phyloP scores from a whole-genome alignment of 208 protist genomes.

The Acanthamoeba quina region DNA sequence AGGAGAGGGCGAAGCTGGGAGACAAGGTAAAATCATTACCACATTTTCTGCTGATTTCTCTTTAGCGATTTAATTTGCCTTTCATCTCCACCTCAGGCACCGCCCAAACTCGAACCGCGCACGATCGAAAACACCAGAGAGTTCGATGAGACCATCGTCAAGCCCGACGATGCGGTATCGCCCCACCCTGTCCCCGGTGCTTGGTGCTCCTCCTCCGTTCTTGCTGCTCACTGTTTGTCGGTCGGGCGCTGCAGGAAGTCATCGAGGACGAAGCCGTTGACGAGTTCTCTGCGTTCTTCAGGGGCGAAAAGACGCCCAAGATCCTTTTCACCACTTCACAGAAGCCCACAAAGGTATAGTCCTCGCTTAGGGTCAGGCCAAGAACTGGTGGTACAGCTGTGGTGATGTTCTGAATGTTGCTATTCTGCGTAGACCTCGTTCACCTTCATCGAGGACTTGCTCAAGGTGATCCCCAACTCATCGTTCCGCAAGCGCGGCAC shows the following conservation, averaged over 20 bases:
- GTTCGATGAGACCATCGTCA: constrained; percentile 91
- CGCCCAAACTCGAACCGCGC: constrained; percentile 63
- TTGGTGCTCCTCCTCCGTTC: too few species aligned
- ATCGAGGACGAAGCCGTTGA: constrained; percentile 88
- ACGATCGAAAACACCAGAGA: constrained; percentile 91
- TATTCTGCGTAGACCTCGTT: constrained; percentile 47
- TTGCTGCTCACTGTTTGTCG: too few species aligned
- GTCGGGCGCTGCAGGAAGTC: constrained; percentile 58
- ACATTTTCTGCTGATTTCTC: background rate
- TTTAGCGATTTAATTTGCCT: background rate
- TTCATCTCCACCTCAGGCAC: constrained; percentile 53
- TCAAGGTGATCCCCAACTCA: constrained; percentile 85
- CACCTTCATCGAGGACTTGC: constrained; percentile 86
- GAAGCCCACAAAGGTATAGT: constrained; percentile 73
- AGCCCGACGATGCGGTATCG: constrained; percentile 87
- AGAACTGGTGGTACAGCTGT: background rate
- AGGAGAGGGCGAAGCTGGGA: constrained; percentile 66
- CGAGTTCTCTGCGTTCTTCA: constrained; percentile 90
- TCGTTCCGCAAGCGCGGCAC: constrained; percentile 79
- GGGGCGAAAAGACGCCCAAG: constrained; percentile 85
- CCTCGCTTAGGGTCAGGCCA: background rate
- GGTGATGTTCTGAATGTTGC: background rate
- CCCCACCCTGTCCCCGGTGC: too few species aligned
- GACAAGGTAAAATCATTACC: constrained; percentile 33
- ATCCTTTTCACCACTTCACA: constrained; percentile 88